Percentiles rank a stretch among this genome's conserved stretches.
These are phyloP conservation scores for Chenopodium quinoa DNA, from an alignment of 148 eudicot genomes.

Conservation along the genomic window DNA sequence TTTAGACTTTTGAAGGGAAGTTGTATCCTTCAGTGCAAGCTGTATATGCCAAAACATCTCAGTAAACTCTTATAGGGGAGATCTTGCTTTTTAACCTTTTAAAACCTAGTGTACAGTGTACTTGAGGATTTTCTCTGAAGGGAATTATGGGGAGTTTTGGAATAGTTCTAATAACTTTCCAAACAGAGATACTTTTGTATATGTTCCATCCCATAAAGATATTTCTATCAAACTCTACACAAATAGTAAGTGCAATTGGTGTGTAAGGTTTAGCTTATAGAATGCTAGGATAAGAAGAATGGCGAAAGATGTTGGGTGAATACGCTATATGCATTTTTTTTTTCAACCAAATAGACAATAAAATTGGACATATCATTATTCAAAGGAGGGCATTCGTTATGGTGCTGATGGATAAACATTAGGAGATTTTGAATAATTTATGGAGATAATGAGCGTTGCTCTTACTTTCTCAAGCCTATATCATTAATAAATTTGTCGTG, in stretches of 20 bases:
- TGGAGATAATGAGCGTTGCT: not conserved
- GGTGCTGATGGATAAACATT: not conserved
- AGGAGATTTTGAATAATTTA: not conserved
- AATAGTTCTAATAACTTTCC: not conserved
- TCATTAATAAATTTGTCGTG: not conserved
- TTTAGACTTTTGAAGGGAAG: not conserved
- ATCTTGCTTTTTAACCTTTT: not conserved
- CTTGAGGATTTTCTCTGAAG: not conserved
- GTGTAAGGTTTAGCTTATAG: not conserved
- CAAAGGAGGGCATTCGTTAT: not conserved
- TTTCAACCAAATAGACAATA: not conserved
- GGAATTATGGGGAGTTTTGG: not conserved
- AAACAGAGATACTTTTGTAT: not conserved
- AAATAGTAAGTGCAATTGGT: not conserved
- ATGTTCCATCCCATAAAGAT: not conserved
- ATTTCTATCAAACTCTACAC: not conserved
- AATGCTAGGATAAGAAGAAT: not conserved
- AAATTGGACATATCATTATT: not conserved
- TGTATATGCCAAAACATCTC: not conserved
- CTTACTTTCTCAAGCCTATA: not conserved
- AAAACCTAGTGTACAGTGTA: not conserved
- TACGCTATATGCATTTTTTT: not conserved
- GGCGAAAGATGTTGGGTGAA: not conserved
- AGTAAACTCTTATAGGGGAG: not conserved
- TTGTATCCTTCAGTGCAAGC: not conserved